phyloP scores from a whole-genome alignment of 805 yeast genomes.

The Brettanomyces nanus region DNA sequence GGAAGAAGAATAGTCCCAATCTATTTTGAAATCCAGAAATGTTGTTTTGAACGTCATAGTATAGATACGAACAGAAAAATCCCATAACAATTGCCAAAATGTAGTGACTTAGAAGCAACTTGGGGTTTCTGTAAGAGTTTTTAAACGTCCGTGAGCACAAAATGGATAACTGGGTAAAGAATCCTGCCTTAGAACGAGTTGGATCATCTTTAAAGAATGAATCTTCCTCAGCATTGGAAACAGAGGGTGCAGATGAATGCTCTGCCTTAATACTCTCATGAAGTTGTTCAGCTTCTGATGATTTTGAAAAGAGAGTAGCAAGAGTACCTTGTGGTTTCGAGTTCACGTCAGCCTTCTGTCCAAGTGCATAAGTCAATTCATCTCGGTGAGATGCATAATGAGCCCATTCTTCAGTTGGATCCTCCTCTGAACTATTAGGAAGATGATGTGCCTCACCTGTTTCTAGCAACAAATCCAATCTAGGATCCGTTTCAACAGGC shows the following conservation, averaged over 20 bases:
- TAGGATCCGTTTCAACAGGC: not conserved
- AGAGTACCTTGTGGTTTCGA: slow-evolving; percentile 3
- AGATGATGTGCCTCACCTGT: slow-evolving; percentile 25
- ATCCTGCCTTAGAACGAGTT: slow-evolving; percentile 42
- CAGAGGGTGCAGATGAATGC: slow-evolving; percentile 2
- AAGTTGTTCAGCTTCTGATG: slow-evolving; percentile 34
- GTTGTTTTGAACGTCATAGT: slow-evolving; percentile 76
- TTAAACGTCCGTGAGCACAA: slow-evolving; percentile 83
- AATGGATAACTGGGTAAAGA: slow-evolving; percentile 60
- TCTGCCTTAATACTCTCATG: slow-evolving; percentile 29
- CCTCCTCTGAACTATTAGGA: slow-evolving; percentile 27
- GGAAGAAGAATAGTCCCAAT: slow-evolving; percentile 85
- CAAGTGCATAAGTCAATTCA: slow-evolving; percentile 34
- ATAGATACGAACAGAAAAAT: slow-evolving; percentile 74
- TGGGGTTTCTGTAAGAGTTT: slow-evolving; percentile 88
- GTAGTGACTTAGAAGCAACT: slow-evolving; percentile 78
- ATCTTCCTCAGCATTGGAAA: slow-evolving; percentile 8
- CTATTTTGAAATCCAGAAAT: slow-evolving; percentile 96
- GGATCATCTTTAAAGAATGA: slow-evolving; percentile 25
- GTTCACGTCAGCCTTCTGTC: not conserved
- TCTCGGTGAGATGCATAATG: slow-evolving; percentile 78
- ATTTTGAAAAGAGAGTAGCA: slow-evolving; percentile 19
- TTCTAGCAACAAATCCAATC: slow-evolving; percentile 9
- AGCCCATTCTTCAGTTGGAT: slow-evolving; percentile 76
- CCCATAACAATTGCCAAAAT: slow-evolving; percentile 71